Percentiles rank a stretch among this genome's conserved stretches.
phyloP scores from a whole-genome alignment of 2,329 filamentous ascomycete species.

The Penicillium olsonii region DNA sequence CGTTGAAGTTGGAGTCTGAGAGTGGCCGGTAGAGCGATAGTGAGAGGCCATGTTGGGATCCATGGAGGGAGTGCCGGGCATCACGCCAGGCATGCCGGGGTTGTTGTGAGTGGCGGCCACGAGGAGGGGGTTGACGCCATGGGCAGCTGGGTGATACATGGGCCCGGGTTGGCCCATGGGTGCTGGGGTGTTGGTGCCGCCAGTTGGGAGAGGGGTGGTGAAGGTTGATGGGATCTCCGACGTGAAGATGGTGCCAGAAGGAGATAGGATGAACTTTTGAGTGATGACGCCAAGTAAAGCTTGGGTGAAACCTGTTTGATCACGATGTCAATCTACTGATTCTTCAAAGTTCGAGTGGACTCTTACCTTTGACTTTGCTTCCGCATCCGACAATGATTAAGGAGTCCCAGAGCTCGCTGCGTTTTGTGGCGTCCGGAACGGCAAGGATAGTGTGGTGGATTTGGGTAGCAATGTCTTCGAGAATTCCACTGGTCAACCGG shows the following conservation, averaged over 20 bases:
- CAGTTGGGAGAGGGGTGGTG: conserved; percentile 85
- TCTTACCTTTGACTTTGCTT: conserved; percentile 60
- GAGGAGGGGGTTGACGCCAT: conserved; percentile 82
- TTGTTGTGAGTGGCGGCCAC: conserved; percentile 74
- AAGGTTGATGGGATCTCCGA: conserved; percentile 94
- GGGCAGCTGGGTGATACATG: conserved; percentile 57
- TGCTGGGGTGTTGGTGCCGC: conserved; percentile 80
- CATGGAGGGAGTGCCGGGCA: conserved; percentile 39
- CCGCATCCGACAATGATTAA: conserved; percentile 92
- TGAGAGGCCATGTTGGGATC: conserved; percentile 41
- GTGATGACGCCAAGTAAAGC: conserved; percentile 78
- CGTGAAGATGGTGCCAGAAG: conserved; percentile 94
- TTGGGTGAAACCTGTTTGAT: conserved; percentile 74
- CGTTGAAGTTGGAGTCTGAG: conserved; percentile 80
- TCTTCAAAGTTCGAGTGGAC: not conserved
- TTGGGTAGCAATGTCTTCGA: conserved; percentile 80
- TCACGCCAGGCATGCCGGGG: conserved; percentile 35
- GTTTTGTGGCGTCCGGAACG: conserved; percentile 81
- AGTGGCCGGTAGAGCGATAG: conserved; percentile 62
- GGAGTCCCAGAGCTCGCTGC: conserved; percentile 86
- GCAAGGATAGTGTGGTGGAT: conserved; percentile 82
- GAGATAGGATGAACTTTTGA: conserved; percentile 84
- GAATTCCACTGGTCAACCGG: conserved; percentile 59
- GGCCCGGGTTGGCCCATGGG: conserved; percentile 46
- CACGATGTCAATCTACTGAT: conserved; percentile 45